phyloP scores from a whole-genome alignment of 345 rosid species.

The Cardiospermum halicacabum region DNA sequence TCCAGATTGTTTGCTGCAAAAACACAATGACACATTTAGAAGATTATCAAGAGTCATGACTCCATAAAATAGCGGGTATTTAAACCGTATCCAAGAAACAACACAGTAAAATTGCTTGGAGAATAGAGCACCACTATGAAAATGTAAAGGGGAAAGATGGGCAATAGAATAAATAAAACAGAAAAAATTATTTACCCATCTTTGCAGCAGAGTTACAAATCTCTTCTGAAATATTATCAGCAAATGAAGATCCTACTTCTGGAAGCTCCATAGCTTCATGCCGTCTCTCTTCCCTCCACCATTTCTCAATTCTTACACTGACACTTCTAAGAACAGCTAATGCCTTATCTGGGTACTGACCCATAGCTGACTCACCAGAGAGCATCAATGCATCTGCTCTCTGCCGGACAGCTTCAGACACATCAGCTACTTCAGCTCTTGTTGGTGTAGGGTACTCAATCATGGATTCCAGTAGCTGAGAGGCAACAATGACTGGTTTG shows the following conservation, averaged over 20 bases:
- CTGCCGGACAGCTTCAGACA: slow-evolving; percentile 98
- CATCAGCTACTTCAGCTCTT: slow-evolving; percentile 99
- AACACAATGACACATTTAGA: slow-evolving; percentile 13
- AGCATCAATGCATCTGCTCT: slow-evolving; percentile 97
- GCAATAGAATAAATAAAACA: neutral
- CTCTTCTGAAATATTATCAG: slow-evolving; percentile 87
- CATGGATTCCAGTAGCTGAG: slow-evolving; percentile 97
- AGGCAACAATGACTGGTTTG: slow-evolving; percentile 95
- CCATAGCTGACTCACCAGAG: slow-evolving; percentile 99
- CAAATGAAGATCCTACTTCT: slow-evolving; percentile 58
- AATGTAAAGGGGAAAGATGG: neutral
- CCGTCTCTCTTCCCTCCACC: slow-evolving; percentile 98
- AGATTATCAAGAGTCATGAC: neutral
- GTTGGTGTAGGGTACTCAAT: slow-evolving; percentile 99
- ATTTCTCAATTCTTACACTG: slow-evolving; percentile 87
- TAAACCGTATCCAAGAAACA: neutral
- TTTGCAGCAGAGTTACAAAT: slow-evolving; percentile 96
- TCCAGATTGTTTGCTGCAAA: slow-evolving; percentile 86
- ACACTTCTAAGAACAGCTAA: slow-evolving; percentile 87
- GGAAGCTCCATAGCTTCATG: slow-evolving; percentile 75
- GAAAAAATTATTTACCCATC: slow-evolving; percentile 64
- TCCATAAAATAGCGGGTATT: neutral
- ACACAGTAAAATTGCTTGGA: neutral
- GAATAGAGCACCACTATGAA: neutral
- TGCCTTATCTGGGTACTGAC: slow-evolving; percentile 97